These are phyloP conservation scores for Tricholoma hemisulphureum DNA, from an alignment of 768 basidiomycete genomes.

Conservation along the genomic window DNA sequence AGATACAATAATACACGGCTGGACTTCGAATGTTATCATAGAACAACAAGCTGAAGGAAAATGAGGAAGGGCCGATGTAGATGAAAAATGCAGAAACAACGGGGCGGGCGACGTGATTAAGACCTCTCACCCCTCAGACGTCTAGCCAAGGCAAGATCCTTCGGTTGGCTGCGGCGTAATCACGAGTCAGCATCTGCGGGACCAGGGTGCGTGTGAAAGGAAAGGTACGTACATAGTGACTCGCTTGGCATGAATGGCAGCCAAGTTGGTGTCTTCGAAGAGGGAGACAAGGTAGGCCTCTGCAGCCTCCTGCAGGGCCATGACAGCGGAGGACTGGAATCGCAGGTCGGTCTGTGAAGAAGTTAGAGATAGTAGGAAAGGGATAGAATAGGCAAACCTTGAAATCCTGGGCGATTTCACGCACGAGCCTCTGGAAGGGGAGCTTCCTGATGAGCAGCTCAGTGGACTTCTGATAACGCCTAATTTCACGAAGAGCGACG, in stretches of 20 bases:
- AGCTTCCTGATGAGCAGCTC: constrained; percentile 99
- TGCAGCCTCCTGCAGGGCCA: constrained; percentile 91
- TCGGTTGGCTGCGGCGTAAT: constrained; percentile 60
- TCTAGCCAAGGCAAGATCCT: constrained; percentile 84
- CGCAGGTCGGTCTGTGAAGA: constrained; percentile 73
- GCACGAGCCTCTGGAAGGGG: constrained; percentile 97
- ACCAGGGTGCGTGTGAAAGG: background rate
- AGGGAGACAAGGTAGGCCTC: constrained; percentile 87
- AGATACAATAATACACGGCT: constrained; percentile 8
- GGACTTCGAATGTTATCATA: constrained; percentile 2
- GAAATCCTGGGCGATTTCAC: constrained; percentile 96
- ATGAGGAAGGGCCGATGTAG: background rate
- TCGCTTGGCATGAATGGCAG: constrained; percentile 88
- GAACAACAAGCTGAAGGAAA: background rate
- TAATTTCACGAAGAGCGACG: constrained; percentile 98
- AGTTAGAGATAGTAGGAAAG: constrained; percentile 1
- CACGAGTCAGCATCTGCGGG: constrained; percentile 17
- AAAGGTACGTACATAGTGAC: constrained; percentile 51
- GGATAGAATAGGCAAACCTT: constrained; percentile 51
- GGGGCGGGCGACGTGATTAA: constrained; percentile 36
- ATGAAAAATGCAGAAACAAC: background rate
- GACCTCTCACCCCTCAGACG: constrained; percentile 86
- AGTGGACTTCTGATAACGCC: constrained; percentile 98
- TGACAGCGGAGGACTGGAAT: constrained; percentile 94
- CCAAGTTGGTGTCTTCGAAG: constrained; percentile 89